Conservation (phyloP, 2,329 filamentous ascomycete genomes). For the Rasamsonia emersonii region DNA sequence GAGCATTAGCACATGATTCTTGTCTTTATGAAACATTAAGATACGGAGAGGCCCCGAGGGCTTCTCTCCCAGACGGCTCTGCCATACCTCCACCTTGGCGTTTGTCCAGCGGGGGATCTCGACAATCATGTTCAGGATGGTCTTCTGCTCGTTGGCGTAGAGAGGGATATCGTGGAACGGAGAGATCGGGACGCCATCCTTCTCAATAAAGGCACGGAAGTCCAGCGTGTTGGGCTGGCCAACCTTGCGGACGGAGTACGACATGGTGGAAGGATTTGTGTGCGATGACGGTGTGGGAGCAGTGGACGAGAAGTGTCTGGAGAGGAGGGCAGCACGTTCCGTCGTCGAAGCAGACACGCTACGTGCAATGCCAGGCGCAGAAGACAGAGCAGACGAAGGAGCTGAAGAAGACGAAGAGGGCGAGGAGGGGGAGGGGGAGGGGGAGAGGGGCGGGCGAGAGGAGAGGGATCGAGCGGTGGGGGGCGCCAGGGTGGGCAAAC, state of each 20-base stretch:
- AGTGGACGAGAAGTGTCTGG: slow-evolving; percentile 40
- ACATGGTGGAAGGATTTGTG: slow-evolving; percentile 21
- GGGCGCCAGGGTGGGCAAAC: slow-evolving; percentile 33
- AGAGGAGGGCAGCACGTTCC: slow-evolving; percentile 36
- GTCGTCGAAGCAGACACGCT: slow-evolving; percentile 14
- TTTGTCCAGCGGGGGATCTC: slow-evolving; percentile 99
- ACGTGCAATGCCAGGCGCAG: no score
- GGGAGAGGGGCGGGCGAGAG: slow-evolving; percentile 10
- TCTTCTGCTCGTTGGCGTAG: slow-evolving; percentile 93
- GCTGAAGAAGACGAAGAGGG: slow-evolving; percentile 12
- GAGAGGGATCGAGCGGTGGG: slow-evolving; percentile 27
- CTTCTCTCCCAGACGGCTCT: background rate
- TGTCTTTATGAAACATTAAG: no score
- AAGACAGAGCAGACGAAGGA: slow-evolving; percentile 12
- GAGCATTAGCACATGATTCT: no score
- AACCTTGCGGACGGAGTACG: slow-evolving; percentile 76
- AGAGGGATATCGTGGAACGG: slow-evolving; percentile 98
- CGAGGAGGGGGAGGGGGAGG: slow-evolving; percentile 19
- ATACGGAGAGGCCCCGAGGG: no score
- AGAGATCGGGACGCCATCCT: slow-evolving; percentile 88
- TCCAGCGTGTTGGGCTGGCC: slow-evolving; percentile 86
- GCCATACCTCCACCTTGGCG: slow-evolving; percentile 90
- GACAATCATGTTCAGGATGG: slow-evolving; percentile 96
- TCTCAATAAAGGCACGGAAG: slow-evolving; percentile 96
- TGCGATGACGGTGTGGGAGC: slow-evolving; percentile 18